Base-by-base conservation (phyloP, 208 protist species). In the Eutreptiella sp. region DNA sequence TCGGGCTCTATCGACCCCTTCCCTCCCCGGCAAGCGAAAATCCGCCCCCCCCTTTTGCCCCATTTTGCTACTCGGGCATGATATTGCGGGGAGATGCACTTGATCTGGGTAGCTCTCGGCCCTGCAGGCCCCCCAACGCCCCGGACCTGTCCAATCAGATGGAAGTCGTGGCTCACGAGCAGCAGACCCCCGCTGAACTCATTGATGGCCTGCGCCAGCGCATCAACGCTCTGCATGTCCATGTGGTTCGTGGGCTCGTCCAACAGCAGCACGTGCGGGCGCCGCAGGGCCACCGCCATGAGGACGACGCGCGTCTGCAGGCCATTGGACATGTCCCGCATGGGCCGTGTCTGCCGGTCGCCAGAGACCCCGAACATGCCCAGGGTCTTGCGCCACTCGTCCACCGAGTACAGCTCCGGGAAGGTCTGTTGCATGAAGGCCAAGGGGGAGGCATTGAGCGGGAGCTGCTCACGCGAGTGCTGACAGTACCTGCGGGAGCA, bases 191-290 rank as follows among this genome's bases (percentile, higher is more conserved):
- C 84, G 27, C 61, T 32, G 34, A 66, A 88, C 7, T 53, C 34
- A 19, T 53, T 57, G 7, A 85, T 59, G 16, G 72, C 79, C 5
- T 66, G 27, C 29, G 58, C 70, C 24, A 85, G 64, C 26, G 73
- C 77, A 45, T 89, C 79, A 46, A 88, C 83, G 19, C 67, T 77
- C 35, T 85, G 73, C 36, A 88, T 84, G 70, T 89, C 84, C 34
- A 90, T 70, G 60, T 86, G 78, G 65, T 92, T 90, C 3, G 84
- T 91, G 9, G 84, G 84, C 65, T 92, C 85, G 53, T 91, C 85
- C 1, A 90, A 48, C 7, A 91, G 58, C 4, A 91, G 32, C 21
- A 92, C 81, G 58, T 92, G 79, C n/a, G 84, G 81, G 27, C 79
- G 42, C 27, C 42, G 33, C 42, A 77, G 63, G 3, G 76, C 35